Evolutionary conservation across 768 basidiomycete genomes (phyloP).

Genomic region (Pholiota molesta): DNA sequence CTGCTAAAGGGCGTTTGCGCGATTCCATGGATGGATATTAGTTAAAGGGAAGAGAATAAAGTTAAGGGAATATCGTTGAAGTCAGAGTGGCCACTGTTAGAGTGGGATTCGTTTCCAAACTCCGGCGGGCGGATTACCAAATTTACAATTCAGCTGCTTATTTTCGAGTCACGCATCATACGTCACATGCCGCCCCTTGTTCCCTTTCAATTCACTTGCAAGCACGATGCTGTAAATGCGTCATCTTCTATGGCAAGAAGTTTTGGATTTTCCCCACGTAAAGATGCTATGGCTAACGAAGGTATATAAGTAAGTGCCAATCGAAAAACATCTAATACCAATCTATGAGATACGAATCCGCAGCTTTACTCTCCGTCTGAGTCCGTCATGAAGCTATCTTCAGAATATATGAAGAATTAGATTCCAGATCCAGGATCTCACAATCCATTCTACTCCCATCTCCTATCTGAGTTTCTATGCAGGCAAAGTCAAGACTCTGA

Average conservation of each 20-base stretch:
- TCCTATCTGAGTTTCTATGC: slow-evolving; percentile 93
- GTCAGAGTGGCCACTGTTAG: slow-evolving; percentile 19
- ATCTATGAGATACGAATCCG: not conserved
- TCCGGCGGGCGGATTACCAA: slow-evolving; percentile 44
- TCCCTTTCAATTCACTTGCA: not conserved
- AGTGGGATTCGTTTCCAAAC: slow-evolving; percentile 39
- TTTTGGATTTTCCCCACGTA: too few relatives aligned
- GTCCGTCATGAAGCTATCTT: slow-evolving; percentile 25
- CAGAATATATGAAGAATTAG: slow-evolving; percentile 33
- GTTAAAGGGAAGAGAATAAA: slow-evolving; percentile 23
- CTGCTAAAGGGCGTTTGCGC: slow-evolving; percentile 59
- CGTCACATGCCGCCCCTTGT: slow-evolving; percentile 1
- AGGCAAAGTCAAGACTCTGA: slow-evolving; percentile 79
- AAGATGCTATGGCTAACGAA: too few relatives aligned
- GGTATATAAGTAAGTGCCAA: not conserved
- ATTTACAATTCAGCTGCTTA: slow-evolving; percentile 27
- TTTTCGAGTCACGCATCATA: slow-evolving; percentile 8
- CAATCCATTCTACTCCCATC: slow-evolving; percentile 80
- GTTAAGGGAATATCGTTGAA: slow-evolving; percentile 22
- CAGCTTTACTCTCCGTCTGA: too few relatives aligned
- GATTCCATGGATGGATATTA: slow-evolving; percentile 48
- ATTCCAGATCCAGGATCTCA: slow-evolving; percentile 70
- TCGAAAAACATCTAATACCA: not conserved
- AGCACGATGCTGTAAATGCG: not conserved
- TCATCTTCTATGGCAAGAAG: not conserved